phyloP scores from a whole-genome alignment of 805 yeast species.

The Yamadazyma nakazawae region DNA sequence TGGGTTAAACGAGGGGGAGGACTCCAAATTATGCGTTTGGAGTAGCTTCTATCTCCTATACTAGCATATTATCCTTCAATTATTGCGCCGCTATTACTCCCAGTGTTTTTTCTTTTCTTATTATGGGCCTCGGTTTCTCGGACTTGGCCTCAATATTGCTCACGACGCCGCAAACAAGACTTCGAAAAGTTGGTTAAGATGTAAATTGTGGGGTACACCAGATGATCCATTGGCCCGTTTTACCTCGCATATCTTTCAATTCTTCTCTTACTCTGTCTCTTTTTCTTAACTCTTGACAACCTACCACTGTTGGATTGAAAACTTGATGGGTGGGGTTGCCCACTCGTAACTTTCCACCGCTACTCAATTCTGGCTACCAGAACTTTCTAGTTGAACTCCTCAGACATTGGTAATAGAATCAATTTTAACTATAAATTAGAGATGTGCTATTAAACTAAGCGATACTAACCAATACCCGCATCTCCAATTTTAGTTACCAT shows the following conservation, averaged over 20 bases:
- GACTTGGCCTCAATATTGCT: background rate
- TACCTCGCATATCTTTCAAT: background rate
- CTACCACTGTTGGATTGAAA: too few relatives aligned
- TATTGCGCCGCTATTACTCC: background rate
- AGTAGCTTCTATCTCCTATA: background rate
- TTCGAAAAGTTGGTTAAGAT: background rate
- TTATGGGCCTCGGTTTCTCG: constrained; percentile 3
- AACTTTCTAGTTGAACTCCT: too few relatives aligned
- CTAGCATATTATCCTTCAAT: background rate
- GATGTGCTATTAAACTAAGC: too few relatives aligned
- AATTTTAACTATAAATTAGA: too few relatives aligned
- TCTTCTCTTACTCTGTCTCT: too few relatives aligned
- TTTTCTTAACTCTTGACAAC: too few relatives aligned
- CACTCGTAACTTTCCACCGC: too few relatives aligned
- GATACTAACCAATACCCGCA: too few relatives aligned
- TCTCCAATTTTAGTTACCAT: background rate
- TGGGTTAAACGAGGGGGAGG: constrained; percentile 2
- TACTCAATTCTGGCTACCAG: too few relatives aligned
- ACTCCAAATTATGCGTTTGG: background rate
- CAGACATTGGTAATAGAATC: too few relatives aligned
- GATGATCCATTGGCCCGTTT: too few relatives aligned
- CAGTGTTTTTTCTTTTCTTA: background rate
- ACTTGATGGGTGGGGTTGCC: too few relatives aligned
- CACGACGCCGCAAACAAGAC: background rate
- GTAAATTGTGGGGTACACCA: constrained; percentile 3